Evolutionary conservation across 2,329 filamentous ascomycete genomes (phyloP), one percentile per base, ranked within the genome.

Genomic region (Botrytis hyacinthi): DNA sequence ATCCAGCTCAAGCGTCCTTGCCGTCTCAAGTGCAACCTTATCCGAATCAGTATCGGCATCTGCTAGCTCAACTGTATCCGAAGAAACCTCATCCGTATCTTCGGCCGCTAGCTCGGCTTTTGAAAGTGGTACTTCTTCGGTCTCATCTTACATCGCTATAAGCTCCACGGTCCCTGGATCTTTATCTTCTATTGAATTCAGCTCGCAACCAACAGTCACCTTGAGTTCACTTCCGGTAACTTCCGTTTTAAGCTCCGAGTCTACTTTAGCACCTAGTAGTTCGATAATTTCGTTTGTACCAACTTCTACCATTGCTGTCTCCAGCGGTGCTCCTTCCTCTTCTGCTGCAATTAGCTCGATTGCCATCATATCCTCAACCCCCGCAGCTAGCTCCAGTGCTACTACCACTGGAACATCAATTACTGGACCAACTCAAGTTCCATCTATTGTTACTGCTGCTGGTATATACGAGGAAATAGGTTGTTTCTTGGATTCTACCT

Each of bases 401-500:
- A 35, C 32, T 7, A 71, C 60, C 29, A 40, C 70, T 14, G 44
- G 35, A 32, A 65, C 70, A 22, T 22, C 44, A 3, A 35, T 71
- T n/a, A 8, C 60, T 66, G 60, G 9, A 40, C 70, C 70, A 66
- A 71, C 70, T 12, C 32, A 66, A 35, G 60, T 71, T 26, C 46
- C 60, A 35, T 32, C 9, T 6, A 32, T 71, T 18, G 6, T 7
- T 18, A 51, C 48, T 32, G 6, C 60, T 16, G 60, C 35, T 66
- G 70, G 70, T 20, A 26, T 26, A 22, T 71, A 71, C 37, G 18
- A 26, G 46, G 20, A 54, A n/a, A 40, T 35, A 8, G 70, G 70
- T 20, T 71, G 70, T 29, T 71, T 12, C 26, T 22, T 71, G 8
- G 70, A 71, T 66, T 22, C 42, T 10, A 29, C n/a, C 16, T 42